Conservation (phyloP, 257 asterid genomes). For the Prunella vulgaris region DNA sequence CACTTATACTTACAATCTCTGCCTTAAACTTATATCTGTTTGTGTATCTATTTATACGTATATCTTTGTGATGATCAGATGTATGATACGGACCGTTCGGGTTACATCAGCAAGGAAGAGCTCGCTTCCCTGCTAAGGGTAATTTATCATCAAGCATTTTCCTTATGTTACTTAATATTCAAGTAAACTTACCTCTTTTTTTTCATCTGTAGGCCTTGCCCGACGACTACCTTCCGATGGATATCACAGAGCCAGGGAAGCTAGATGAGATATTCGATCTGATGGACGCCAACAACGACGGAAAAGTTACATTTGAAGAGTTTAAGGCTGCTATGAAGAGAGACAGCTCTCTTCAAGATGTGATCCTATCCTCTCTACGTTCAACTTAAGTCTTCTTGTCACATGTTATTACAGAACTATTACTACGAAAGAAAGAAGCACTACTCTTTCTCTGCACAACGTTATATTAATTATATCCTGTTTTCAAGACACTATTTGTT, state of each 20-base stretch:
- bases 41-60: neutral
- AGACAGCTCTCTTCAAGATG: slow-evolving; percentile 83
- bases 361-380: slow-evolving; percentile 77
- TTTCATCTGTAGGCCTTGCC: slow-evolving; percentile 66
- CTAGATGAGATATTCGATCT: slow-evolving; percentile 75
- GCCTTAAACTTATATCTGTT: neutral
- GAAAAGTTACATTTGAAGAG: slow-evolving; percentile 75
- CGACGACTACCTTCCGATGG: slow-evolving; percentile 67
- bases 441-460: neutral
- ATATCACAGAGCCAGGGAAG: slow-evolving; percentile 75
- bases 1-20: neutral
- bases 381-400: slow-evolving; percentile 21
- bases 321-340: slow-evolving; percentile 81
- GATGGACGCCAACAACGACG: slow-evolving; percentile 85
- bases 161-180: neutral
- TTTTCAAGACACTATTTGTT: neutral
- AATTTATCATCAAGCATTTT: slow-evolving; percentile 4
- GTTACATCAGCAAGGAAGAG: slow-evolving; percentile 85
- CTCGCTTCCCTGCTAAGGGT: slow-evolving; percentile 79
- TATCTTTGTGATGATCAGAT: slow-evolving; percentile 35
- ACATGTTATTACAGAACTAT: neutral
- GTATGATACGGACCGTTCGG: slow-evolving; percentile 82
- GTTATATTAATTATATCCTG: neutral
- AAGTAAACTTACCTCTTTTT: neutral
- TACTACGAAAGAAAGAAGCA: neutral